Evolutionary conservation across 805 yeast species (phyloP), one percentile per base, ranked within the genome.

Genomic region (Hanseniaspora valbyensis): DNA sequence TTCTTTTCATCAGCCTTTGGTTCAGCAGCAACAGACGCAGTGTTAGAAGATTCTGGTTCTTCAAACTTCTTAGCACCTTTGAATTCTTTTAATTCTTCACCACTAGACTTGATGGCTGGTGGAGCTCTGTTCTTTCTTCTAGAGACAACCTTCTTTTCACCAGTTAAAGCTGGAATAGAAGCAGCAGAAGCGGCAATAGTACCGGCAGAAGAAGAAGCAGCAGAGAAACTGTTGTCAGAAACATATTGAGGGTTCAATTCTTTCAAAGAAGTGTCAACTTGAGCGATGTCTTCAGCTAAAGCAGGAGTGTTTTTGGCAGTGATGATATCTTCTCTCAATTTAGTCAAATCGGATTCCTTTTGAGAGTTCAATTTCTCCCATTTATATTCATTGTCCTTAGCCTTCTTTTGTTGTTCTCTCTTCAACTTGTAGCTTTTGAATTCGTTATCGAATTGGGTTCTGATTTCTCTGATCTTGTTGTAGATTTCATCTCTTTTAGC

Each of bases 231-330:
- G n/a, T n/a, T 28, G 13, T 26, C 6, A 19, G 33, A 7, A 12
- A 30, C 29, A 67, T 77, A 80, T 42, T 81, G 62, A 57, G 94
- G 92, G 62, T 88, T 95, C 58, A 92, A 85, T 67, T 77, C 77
- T 33, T 69, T 61, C 63, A 89, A 73, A 63, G 88, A 73, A 50
- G 75, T 70, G 66, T 88, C 85, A 60, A 92, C 83, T 55, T 81
- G 71, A 57, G 74, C 73, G 59, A 90, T 81, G 69, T 92, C 95
- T 41, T 69, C 69, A 53, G 81, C 77, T 69, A 83, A 89, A 25
- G 96, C 97, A 26, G 97, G 95, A 58, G 68, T 66, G 25, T 83
- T 77, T 44, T 64, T 63, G 42, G 88, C 88, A 55, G 78, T 83
- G 48, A 78, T 75, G 70, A 84, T 77, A 61, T 77, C 78, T 61